Evolutionary conservation across 2,329 filamentous ascomycete species (phyloP), one percentile per base, ranked within the genome.

Genomic region (Sarocladium strictum): DNA sequence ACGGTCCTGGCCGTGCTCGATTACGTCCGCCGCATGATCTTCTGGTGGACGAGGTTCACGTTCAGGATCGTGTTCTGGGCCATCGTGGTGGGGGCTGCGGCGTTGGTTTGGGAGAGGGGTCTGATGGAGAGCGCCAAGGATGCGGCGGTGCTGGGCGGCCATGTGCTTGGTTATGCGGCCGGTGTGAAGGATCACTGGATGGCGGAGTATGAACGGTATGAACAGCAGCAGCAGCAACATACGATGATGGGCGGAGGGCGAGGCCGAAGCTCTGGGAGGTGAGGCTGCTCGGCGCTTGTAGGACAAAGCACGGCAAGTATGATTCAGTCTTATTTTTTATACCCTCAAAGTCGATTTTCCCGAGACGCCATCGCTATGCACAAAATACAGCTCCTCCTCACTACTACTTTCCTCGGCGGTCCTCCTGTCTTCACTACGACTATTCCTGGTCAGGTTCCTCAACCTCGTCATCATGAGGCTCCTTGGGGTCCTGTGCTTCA

Each of bases 401-500:
- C 24, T 10, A 53, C 38, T 7, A 11, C 38, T 9, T 14, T 17
- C n/a, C n/a, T 7, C 38, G 4, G 21, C 6, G n/a, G 17, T 19
- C 3, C 10, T 3, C 19, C 23, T 14, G 12, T 11, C 7, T 19
- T 23, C 14, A n/a, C 41, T 37, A 24, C 9, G 19, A 29, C 29
- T 47, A 45, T 47, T 53, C 63, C 23, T 72, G 69, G 43, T 71
- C 67, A 12, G 75, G 72, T 12, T 76, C 76, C 35, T 67, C 67
- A 26, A 70, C 65, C 49, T 72, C 75, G 24, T 77, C 77, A 58
- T 90, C 86, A 54, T 81, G 80, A 5, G 90, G 87, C 68, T 97
- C 92, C 63, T 82, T 85, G 9, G 92, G 92, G 69, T 97, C 92
- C 67, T 97, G 92, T 12, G 91, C 89, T 69, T 97, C 92, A 66